Evolutionary conservation across 1,284 basidiomycete genomes (phyloP).

Genomic region (Trametes sp.): DNA sequence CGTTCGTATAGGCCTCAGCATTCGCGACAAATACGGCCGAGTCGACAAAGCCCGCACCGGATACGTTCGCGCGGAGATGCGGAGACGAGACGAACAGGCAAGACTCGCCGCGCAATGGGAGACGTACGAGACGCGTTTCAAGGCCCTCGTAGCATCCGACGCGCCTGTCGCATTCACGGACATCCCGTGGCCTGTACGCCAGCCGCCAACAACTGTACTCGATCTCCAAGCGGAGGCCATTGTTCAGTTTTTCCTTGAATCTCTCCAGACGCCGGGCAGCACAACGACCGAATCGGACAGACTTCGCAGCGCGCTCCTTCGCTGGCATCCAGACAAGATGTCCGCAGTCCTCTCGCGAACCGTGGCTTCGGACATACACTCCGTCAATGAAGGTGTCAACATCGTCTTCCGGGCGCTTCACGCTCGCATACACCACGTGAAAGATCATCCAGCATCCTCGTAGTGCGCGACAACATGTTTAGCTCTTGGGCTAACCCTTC

Average conservation of each 20-base stretch:
- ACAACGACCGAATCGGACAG: conserved; percentile 56
- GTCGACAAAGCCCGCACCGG: conserved; percentile 59
- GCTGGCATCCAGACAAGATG: conserved; percentile 82
- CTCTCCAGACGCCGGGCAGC: conserved; percentile 50
- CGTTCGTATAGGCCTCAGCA: conserved; percentile 63
- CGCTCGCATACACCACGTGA: conserved; percentile 29
- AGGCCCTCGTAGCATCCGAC: conserved; percentile 40
- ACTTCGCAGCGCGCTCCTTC: conserved; percentile 63
- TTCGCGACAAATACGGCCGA: conserved; percentile 57
- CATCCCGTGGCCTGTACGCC: conserved; percentile 66
- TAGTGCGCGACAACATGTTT: background rate
- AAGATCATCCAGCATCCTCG: conserved; percentile 18
- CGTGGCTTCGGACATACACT: conserved; percentile 55
- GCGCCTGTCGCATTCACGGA: conserved; percentile 49
- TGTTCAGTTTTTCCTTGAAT: conserved; percentile 61
- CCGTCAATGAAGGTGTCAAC: conserved; percentile 54
- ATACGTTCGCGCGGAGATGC: conserved; percentile 51
- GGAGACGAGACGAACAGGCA: conserved; percentile 49
- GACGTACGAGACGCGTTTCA: conserved; percentile 59
- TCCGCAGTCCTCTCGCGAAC: conserved; percentile 58
- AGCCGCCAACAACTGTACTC: conserved; percentile 36
- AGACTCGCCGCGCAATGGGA: conserved; percentile 52
- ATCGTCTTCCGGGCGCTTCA: conserved; percentile 38
- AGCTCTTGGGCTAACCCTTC: background rate
- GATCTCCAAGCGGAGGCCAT: conserved; percentile 55